phyloP scores from a whole-genome alignment of 2,329 filamentous ascomycete species.

The Stagonosporopsis chrysanthemi region DNA sequence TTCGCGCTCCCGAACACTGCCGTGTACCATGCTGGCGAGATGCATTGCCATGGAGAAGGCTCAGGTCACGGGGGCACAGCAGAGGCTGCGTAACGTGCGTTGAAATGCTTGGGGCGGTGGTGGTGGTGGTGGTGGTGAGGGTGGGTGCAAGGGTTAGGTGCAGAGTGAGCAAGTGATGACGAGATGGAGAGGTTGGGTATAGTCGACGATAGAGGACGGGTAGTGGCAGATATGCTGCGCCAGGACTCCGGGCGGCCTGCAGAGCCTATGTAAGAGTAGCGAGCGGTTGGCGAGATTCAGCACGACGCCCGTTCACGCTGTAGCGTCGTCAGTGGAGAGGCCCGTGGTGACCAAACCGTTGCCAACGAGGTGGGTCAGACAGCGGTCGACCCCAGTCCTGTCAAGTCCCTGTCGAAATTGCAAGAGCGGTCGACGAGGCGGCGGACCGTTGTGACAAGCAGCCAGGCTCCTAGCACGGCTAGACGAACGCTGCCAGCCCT shows the following conservation, averaged over 20 bases:
- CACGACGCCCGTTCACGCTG: constrained; percentile 42
- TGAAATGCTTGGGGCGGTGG: neutral
- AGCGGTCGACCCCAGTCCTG: constrained; percentile 40
- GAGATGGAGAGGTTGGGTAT: constrained; percentile 24
- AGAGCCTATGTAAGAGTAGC: constrained; percentile 48
- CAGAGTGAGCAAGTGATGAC: constrained; percentile 28
- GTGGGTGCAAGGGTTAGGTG: constrained; percentile 19
- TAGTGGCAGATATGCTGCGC: constrained; percentile 41
- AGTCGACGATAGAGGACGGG: constrained; percentile 29
- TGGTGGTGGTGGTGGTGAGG: constrained; percentile 3
- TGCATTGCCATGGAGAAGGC: constrained; percentile 50
- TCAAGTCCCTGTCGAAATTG: constrained; percentile 48
- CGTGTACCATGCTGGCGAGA: constrained; percentile 55
- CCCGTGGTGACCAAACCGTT: constrained; percentile 45
- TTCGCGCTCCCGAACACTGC: constrained; percentile 51
- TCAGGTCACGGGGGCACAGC: constrained; percentile 41
- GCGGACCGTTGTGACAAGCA: constrained; percentile 49
- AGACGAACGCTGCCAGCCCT: constrained; percentile 42
- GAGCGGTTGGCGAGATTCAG: constrained; percentile 48
- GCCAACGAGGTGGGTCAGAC: constrained; percentile 50
- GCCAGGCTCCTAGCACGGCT: constrained; percentile 41
- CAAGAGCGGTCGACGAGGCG: constrained; percentile 46
- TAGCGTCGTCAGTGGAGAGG: constrained; percentile 42
- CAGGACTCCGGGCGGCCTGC: constrained; percentile 46
- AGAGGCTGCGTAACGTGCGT: constrained; percentile 43